Percentiles rank a stretch among this genome's conserved stretches.
Conservation (phyloP, 345 rosid genomes). For the Rhodomyrtus tomentosa region DNA sequence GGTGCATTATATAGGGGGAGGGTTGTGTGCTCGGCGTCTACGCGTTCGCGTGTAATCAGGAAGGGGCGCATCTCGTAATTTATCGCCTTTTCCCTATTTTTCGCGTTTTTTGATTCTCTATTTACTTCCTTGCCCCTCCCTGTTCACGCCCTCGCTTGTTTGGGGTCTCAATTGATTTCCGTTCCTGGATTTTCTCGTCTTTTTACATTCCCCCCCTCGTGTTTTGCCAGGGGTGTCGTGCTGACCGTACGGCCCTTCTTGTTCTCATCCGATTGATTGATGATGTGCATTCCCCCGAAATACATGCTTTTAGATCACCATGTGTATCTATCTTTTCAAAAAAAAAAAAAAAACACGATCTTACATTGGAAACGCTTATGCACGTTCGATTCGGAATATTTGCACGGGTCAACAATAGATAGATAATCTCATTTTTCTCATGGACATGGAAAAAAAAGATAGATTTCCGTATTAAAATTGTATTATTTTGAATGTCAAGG, state of each 20-base stretch:
- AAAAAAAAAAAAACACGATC: too few species aligned
- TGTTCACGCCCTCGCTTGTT: not conserved
- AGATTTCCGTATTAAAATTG: fast-evolving
- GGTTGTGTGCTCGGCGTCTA: not conserved
- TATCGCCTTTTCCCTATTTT: not conserved
- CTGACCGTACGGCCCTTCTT: not conserved
- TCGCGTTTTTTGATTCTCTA: not conserved
- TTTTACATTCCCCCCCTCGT: too few species aligned
- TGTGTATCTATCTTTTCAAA: not conserved
- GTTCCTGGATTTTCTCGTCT: not conserved
- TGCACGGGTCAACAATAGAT: not conserved
- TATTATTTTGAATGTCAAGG: not conserved
- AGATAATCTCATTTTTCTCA: not conserved
- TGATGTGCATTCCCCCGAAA: not conserved
- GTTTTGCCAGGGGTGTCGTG: not conserved
- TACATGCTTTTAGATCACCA: not conserved
- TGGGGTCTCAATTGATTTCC: not conserved
- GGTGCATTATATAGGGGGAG: not conserved
- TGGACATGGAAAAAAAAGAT: not conserved
- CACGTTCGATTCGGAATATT: not conserved
- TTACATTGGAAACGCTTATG: too few species aligned
- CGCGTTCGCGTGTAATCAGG: not conserved
- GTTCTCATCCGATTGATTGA: not conserved
- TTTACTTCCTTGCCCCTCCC: not conserved
- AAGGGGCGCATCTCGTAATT: not conserved